phyloP scores from a whole-genome alignment of 2,329 filamentous ascomycete species.

The Exserohilum turcica region DNA sequence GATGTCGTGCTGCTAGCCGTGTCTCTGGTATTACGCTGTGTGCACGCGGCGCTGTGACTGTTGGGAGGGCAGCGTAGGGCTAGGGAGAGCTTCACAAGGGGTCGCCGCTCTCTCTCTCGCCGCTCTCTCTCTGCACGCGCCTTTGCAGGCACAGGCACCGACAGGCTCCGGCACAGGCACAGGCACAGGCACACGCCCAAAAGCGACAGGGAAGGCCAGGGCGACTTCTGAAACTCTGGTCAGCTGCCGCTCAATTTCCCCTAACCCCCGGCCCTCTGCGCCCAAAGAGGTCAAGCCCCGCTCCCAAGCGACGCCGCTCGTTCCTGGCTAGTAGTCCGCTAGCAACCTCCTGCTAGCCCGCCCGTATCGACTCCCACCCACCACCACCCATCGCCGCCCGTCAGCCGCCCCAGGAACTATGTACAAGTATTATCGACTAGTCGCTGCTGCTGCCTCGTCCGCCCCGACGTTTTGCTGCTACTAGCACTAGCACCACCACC shows the following conservation, averaged over 20 bases:
- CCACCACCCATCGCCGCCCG: not conserved
- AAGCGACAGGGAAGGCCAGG: not conserved
- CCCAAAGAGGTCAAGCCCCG: conserved; percentile 7
- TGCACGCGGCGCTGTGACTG: not conserved
- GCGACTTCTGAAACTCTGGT: conserved; percentile 22
- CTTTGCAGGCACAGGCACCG: not conserved
- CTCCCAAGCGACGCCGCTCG: conserved; percentile 12
- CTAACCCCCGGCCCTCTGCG: conserved; percentile 12
- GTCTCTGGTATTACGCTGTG: no score
- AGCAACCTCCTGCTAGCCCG: not conserved
- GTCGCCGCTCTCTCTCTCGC: not conserved
- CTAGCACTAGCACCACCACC: not conserved
- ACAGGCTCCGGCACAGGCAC: no score
- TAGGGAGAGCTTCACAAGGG: conserved; percentile 1
- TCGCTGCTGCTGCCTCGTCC: no score
- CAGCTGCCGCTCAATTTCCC: conserved; percentile 16
- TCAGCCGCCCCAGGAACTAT: no score
- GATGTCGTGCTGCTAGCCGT: not conserved
- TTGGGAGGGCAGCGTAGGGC: not conserved
- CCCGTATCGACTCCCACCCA: not conserved
- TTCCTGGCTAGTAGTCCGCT: conserved; percentile 19
- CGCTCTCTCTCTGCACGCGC: not conserved
- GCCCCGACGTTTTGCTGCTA: no score
- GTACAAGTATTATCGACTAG: no score
- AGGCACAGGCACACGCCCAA: not conserved